Base-by-base conservation (phyloP, 73 alveolate genomes). In the Paramecium caudatum region DNA sequence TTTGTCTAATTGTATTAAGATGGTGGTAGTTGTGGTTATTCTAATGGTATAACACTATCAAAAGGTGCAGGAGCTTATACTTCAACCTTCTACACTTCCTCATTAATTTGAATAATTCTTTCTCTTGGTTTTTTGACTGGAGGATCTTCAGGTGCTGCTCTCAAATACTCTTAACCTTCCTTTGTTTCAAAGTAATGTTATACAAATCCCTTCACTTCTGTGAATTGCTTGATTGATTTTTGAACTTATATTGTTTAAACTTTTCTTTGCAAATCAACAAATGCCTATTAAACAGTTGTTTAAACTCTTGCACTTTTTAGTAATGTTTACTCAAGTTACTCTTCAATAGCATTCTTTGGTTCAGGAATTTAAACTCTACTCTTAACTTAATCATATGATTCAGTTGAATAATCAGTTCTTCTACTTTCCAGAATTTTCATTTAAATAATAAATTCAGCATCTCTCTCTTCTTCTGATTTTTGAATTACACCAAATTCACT, bases 381-480 rank as follows among this genome's bases (percentile, higher is more conserved):
- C 43, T 62, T 86, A 15, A 68, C 93, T 63, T 86, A 9, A 63
- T 86, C 93, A 43, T 86, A 86, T 41, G 63, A 41, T 86, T 86
- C 87, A 41, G 34, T 41, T 36, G 82, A 62, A 46, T 62, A 86
- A 62, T 86, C 93, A 34, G 90, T 86, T 78, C 68, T 86, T 39
- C 93, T 32, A 25, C 93, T 86, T 63, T 86, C 93, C 5, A 86
- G 36, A n/a, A 86, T 86, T 62, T 46, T 86, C 83, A 86, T 47
- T 46, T 86, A 27, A 39, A 86, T 86, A 12, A 62, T 86, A 45
- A 86, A 86, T 30, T 86, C 93, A 19, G 93, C 93, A 65, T 86
- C 93, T 41, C 90, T 86, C 46, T 86, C 93, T 62, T 86, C 93
- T 63, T 86, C 93, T 1, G 93, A 63, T 63, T 86, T 86, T 41